phyloP scores from a whole-genome alignment of 179 eudicot species.

The Gypsophila paniculata region DNA sequence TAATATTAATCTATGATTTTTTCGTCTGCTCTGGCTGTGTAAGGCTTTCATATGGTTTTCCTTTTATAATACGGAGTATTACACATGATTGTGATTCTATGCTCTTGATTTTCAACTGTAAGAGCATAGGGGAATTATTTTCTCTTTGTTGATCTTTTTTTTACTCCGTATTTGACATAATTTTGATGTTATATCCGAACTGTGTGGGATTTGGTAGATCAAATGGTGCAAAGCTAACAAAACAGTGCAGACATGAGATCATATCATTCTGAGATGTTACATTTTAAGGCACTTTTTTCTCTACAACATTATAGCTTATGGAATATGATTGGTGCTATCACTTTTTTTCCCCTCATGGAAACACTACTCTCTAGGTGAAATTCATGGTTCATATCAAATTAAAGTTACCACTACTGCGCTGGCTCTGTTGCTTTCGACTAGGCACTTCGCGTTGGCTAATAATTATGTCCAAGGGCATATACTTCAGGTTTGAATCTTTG shows the following conservation, averaged over 20 bases:
- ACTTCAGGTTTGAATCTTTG: constrained; percentile 7
- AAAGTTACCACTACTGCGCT: constrained; percentile 93
- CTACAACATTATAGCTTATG: background rate
- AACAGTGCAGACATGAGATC: background rate
- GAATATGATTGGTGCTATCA: background rate
- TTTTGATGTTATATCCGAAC: background rate
- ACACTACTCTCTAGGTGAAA: constrained; percentile 59
- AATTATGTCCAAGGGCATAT: constrained; percentile 11
- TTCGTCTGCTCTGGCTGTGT: too few relatives aligned
- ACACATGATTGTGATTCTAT: background rate
- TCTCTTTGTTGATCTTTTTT: background rate
- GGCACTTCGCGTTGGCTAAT: constrained; percentile 65
- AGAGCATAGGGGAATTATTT: too few relatives aligned
- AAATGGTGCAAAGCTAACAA: background rate
- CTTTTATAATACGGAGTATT: background rate
- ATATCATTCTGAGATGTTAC: background rate
- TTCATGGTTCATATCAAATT: constrained; percentile 90
- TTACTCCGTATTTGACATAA: too few relatives aligned
- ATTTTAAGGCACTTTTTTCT: too few relatives aligned
- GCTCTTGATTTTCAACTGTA: background rate
- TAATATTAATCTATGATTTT: too few relatives aligned
- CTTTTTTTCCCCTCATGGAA: constrained; percentile 5
- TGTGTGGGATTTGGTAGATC: background rate
- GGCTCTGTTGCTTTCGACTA: constrained; percentile 74
- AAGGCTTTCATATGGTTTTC: background rate